Base-by-base conservation (phyloP, 805 yeast genomes). In the Schizosaccharomyces japonicus region DNA sequence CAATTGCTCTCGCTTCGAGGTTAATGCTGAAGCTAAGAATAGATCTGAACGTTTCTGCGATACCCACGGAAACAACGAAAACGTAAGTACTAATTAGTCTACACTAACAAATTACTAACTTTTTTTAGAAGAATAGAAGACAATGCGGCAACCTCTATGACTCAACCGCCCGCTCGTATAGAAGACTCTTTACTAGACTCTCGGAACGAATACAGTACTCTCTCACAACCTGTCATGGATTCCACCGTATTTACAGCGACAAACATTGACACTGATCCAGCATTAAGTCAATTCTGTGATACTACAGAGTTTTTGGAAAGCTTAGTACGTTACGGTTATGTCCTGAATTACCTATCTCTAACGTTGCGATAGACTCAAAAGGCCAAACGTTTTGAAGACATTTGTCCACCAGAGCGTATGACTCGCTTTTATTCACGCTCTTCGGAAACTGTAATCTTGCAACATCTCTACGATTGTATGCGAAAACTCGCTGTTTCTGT, bases 11-110 rank as follows among this genome's bases (percentile, higher is more conserved):
- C 28, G 73, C 78, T 1, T 63, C 71, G 2, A 66, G 66, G 48
- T 55, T 78, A 44, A 58, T 76, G 50, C 66, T 69, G 29, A 70
- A 66, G 29, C 60, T 78, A 47, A 70, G 68, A 49, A 66, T 77
- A 42, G 72, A 55, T 26, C 33, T 56, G 30, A 27, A 49, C 40
- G 55, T 42, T 5, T 29, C 13, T 17, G 8, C 42, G 21, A 40
- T 21, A n/a, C 19, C 39, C 5, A 48, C 39, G 23, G 32, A 15
- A 19, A 36, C 30, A 15, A 13, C 48, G 8, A n/a, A n/a, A n/a
- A n/a, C n/a, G n/a, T n/a, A 19, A 39, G 17, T 21, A 40, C 15
- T 47, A 48, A 15, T 5, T 32, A 3, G 7, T 32, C 8, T 11
- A 15, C 7, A 15, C 10, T 32, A 7, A 8, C 17, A 15, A 1